Base-by-base conservation (phyloP, 1,284 basidiomycete species). In the Tilletiopsis washingtonensis region DNA sequence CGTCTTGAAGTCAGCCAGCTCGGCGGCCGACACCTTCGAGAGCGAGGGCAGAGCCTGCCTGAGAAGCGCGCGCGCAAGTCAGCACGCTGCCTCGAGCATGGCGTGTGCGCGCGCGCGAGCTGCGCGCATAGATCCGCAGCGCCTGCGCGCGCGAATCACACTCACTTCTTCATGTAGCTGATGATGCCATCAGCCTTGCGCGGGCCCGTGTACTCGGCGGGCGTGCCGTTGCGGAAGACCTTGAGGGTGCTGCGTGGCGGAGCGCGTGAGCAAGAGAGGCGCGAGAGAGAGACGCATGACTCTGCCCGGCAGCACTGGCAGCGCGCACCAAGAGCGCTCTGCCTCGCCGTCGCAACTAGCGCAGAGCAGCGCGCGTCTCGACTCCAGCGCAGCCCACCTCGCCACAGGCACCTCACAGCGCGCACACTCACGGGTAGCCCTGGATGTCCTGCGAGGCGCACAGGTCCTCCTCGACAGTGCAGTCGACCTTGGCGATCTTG, bases 41-140 rank as follows among this genome's bases (percentile, higher is more conserved):
- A 98, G 84, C 37, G 94, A 89, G n/a, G 94, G 94, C 17, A 98
- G 82, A 7, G 88, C 84, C 81, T 97, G 94, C 74, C 88, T 91
- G 61, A 23, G 6, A 36, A 29, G 38, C 17, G n/a, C 21, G 23
- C 19, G 4, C 26, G 39, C 9, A 7, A n/a, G n/a, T n/a, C n/a
- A n/a, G n/a, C n/a, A n/a, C n/a, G n/a, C n/a, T n/a, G n/a, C n/a
- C n/a, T n/a, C n/a, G n/a, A n/a, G n/a, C n/a, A n/a, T n/a, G n/a
- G n/a, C n/a, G n/a, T n/a, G n/a, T n/a, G n/a, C n/a, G n/a, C n/a
- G n/a, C n/a, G n/a, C n/a, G n/a, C n/a, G n/a, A n/a, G n/a, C n/a
- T n/a, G n/a, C n/a, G n/a, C n/a, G n/a, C n/a, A n/a, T n/a, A n/a
- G 39, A 40, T 3, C 6, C 11, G 24, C n/a, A 3, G n/a, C 17